Evolutionary conservation across 495 filamentous ascomycete genomes (phyloP), one percentile per base, ranked within the genome.

Genomic region (Margaritispora aquatica): DNA sequence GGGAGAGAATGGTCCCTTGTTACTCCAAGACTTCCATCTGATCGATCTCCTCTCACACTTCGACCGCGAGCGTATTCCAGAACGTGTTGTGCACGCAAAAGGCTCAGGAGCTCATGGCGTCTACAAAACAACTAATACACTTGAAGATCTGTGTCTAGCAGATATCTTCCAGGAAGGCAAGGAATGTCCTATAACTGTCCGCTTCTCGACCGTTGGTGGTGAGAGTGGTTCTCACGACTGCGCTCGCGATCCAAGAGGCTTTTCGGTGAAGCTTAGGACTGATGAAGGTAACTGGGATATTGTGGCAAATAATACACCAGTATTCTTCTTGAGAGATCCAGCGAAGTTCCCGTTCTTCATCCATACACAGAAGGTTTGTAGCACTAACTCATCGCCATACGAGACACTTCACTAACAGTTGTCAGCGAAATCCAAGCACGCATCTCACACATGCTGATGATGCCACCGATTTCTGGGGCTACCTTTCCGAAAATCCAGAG

Each of bases 61-160:
- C 63, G 83, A 85, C 65, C 75, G 82, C 26, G 83, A 87, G 68
- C 76, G 84, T 5, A 84, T 87, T 38, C 83, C 84, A 0, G 84
- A 88, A 69, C 77, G 84, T 55, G 86, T 89, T 51, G 88, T 92
- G 29, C 88, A 92, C 58, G 88, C 88, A 38, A 88, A 89, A 66
- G 88, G 88, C 57, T 83, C 84, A 54, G 88, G 87, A 23, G 88
- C 88, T 51, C 88, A 87, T 61, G 88, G 88, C 38, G 78, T 69
- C 57, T 91, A 89, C 70, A 85, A 85, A 59, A 81, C 87, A 38
- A 90, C 87, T 36, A 20, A 23, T 7, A 17, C 20, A 8, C 17
- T 65, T 57, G 60, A 62, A 10, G 66, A 70, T 26, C 54, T 73
- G 66, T 55, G 62, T 47, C 53, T 70, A 15, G 75, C 74, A 5